These are phyloP conservation scores for Alternaria panax DNA, from an alignment of 2,329 filamentous ascomycete species.

Conservation along the genomic window DNA sequence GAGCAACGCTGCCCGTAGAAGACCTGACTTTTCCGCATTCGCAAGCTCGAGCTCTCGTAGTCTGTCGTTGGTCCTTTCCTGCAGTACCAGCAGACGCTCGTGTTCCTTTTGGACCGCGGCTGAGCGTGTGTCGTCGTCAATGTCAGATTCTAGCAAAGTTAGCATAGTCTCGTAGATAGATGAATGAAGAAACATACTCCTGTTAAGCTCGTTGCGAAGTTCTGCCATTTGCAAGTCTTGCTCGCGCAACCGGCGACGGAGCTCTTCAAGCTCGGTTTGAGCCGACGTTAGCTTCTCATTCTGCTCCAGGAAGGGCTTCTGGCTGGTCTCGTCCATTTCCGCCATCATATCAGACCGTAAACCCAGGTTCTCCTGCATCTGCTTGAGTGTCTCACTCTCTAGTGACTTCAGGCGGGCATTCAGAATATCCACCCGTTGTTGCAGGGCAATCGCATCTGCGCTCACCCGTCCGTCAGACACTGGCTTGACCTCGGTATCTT, in stretches of 20 bases:
- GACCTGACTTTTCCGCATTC: conserved; percentile 46
- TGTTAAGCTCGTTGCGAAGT: conserved; percentile 48
- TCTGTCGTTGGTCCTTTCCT: conserved; percentile 45
- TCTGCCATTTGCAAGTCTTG: conserved; percentile 47
- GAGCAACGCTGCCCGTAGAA: conserved; percentile 44
- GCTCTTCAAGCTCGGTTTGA: conserved; percentile 46
- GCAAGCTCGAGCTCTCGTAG: conserved; percentile 45
- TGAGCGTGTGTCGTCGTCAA: conserved; percentile 40
- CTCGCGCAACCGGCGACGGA: conserved; percentile 44
- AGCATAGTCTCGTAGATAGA: background rate
- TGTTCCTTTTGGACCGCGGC: conserved; percentile 44
- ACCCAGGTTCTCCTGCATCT: conserved; percentile 52
- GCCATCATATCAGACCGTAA: conserved; percentile 49
- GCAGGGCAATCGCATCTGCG: conserved; percentile 47
- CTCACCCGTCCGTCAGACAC: conserved; percentile 34
- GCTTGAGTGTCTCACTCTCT: conserved; percentile 52
- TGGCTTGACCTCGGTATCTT: conserved; percentile 26
- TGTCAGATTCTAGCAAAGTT: conserved; percentile 34
- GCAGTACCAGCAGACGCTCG: conserved; percentile 44
- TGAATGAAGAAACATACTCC: conserved; percentile 27
- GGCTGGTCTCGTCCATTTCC: conserved; percentile 44
- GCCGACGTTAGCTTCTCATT: conserved; percentile 48
- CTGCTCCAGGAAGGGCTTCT: conserved; percentile 50
- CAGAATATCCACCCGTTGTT: conserved; percentile 52
- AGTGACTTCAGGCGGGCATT: conserved; percentile 46